A percentile compares a stretch with the other conserved stretches of the same genome.
Evolutionary conservation across 768 basidiomycete genomes (phyloP).

Genomic region (Suillus weaverae): DNA sequence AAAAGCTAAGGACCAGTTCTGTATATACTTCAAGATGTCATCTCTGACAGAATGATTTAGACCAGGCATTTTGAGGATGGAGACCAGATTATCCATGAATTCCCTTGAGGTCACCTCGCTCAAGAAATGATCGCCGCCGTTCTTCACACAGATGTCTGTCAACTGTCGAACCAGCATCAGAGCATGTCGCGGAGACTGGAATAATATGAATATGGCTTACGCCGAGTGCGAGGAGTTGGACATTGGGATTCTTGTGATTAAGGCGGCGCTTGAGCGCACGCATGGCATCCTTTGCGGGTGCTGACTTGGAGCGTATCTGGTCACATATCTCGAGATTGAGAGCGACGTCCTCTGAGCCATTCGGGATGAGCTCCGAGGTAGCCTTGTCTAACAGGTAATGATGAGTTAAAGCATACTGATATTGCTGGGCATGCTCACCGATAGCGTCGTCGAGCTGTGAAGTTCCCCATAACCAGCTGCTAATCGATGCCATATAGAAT

Average conservation of each 20-base stretch:
- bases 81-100: conserved; percentile 91
- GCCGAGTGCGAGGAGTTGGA: conserved; percentile 81
- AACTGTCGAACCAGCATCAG: conserved; percentile 48
- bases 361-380: conserved; percentile 86
- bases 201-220: conserved; percentile 47
- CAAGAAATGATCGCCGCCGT: conserved; percentile 92
- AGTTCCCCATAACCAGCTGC: conserved; percentile 77
- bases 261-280: conserved; percentile 83
- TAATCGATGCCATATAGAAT: conserved; percentile 54
- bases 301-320: conserved; percentile 90
- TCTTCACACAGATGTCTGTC: conserved; percentile 93
- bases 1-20: conserved; percentile 93
- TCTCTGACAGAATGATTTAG: conserved; percentile 83
- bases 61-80: conserved; percentile 75
- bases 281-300: conserved; percentile 84
- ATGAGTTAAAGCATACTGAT: conserved; percentile 5
- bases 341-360: conserved; percentile 86
- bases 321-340: conserved; percentile 95
- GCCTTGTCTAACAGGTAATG: conserved; percentile 68
- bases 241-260: conserved; percentile 94
- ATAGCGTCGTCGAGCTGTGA: conserved; percentile 82
- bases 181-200: neutral
- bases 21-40: conserved; percentile 74
- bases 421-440: conserved; percentile 47
- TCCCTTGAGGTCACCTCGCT: conserved; percentile 83